Evolutionary conservation across 805 yeast species (phyloP).

Genomic region (Teunomyces kruisii): DNA sequence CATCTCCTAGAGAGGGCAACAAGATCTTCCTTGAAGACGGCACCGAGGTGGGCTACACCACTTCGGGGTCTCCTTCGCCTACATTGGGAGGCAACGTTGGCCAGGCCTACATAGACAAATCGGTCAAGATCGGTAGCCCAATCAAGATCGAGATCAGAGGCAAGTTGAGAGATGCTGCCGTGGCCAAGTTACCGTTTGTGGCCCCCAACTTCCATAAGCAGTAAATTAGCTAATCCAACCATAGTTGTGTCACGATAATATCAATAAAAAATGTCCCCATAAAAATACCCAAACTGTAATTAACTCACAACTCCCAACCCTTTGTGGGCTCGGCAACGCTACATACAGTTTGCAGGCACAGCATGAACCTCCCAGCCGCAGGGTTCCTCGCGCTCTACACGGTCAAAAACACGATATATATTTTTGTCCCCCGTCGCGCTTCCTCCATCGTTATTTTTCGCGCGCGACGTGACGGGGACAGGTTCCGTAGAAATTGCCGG

Average conservation of each 20-base stretch:
- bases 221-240: conserved; percentile 6
- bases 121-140: conserved; percentile 70
- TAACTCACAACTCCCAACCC: neutral
- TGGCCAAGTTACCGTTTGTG: conserved; percentile 86
- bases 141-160: conserved; percentile 80
- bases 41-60: conserved; percentile 53
- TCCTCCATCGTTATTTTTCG: neutral
- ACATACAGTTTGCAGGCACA: neutral
- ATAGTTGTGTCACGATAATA: too few species aligned
- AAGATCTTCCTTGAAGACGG: conserved; percentile 59
- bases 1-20: conserved; percentile 86
- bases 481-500: neutral
- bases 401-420: conserved; percentile 1
- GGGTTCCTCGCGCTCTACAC: neutral
- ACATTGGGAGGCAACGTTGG: conserved; percentile 77
- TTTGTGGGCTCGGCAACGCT: neutral
- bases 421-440: neutral
- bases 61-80: conserved; percentile 63
- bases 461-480: conserved; percentile 3
- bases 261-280: too few species aligned
- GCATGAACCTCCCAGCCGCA: too few species aligned
- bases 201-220: conserved; percentile 67
- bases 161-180: conserved; percentile 69
- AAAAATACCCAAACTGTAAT: neutral
- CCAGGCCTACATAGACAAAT: conserved; percentile 81